Conservation (phyloP, 2,329 filamentous ascomycete genomes). For the Exophiala viscosa region DNA sequence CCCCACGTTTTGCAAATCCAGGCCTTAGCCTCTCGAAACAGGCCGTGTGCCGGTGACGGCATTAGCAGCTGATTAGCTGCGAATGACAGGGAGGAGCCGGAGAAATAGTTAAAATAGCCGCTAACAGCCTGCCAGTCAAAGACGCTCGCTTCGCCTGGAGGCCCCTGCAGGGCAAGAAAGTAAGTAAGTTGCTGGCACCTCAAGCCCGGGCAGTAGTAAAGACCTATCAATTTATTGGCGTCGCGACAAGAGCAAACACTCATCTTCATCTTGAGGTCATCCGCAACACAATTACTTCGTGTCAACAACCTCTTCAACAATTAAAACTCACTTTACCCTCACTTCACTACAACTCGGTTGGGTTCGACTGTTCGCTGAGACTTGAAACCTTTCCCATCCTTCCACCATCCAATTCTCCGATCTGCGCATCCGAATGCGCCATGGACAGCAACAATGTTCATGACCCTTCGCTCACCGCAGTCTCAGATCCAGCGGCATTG, state of each 20-base stretch:
- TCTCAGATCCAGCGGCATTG: not conserved
- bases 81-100: constrained; percentile 6
- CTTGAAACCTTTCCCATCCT: not conserved
- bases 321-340: not conserved
- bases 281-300: not conserved
- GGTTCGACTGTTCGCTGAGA: too few species aligned
- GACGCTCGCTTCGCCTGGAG: not conserved
- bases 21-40: not conserved
- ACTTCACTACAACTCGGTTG: too few species aligned
- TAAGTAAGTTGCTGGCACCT: too few species aligned
- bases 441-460: constrained; percentile 13
- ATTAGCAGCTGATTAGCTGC: not conserved
- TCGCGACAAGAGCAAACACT: not conserved
- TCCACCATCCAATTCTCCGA: not conserved
- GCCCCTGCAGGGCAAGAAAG: not conserved
- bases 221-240: not conserved
- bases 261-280: not conserved
- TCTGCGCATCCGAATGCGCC: not conserved
- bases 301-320: not conserved
- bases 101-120: constrained; percentile 1
- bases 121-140: not conserved
- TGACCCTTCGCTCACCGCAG: constrained; percentile 1
- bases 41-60: not conserved
- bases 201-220: too few species aligned
- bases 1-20: constrained; percentile 12